Conservation (phyloP, 768 basidiomycete species). For the Mycena indigotica region DNA sequence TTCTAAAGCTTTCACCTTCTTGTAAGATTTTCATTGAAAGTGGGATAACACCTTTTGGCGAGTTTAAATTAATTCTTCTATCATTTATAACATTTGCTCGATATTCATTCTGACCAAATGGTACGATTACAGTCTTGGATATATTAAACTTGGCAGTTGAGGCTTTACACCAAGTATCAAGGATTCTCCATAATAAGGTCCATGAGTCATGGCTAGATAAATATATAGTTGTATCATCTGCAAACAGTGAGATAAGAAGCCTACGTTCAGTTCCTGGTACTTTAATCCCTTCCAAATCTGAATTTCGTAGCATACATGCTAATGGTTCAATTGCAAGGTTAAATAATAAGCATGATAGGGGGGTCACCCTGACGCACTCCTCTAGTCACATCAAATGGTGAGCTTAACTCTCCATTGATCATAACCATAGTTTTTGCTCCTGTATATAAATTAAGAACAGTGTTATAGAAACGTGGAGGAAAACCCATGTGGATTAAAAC, state of each 20-base stretch:
- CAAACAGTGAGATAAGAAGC: constrained; percentile 27
- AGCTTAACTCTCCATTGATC: constrained; percentile 7
- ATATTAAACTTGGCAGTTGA: constrained; percentile 26
- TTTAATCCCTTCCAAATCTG: constrained; percentile 21
- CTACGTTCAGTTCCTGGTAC: constrained; percentile 13
- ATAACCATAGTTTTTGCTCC: constrained; percentile 3
- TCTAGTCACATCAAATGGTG: constrained; percentile 1
- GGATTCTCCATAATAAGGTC: not conserved
- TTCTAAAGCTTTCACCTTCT: not conserved
- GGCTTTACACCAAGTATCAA: constrained; percentile 14
- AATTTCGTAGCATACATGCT: constrained; percentile 26
- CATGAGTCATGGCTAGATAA: constrained; percentile 12
- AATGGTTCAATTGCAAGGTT: constrained; percentile 14
- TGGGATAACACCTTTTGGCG: not conserved
- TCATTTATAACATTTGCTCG: not conserved
- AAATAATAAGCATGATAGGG: constrained; percentile 8
- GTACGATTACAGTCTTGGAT: constrained; percentile 26
- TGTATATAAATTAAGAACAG: not conserved
- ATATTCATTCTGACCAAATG: not conserved
- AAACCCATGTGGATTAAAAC: constrained; percentile 1
- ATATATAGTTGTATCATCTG: constrained; percentile 30
- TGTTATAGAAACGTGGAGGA: not conserved
- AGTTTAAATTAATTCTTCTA: not conserved
- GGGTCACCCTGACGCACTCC: constrained; percentile 6
- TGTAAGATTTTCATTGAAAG: not conserved